These are phyloP conservation scores for Zarea fungicola DNA, from an alignment of 2,329 filamentous ascomycete species.

Conservation along the genomic window DNA sequence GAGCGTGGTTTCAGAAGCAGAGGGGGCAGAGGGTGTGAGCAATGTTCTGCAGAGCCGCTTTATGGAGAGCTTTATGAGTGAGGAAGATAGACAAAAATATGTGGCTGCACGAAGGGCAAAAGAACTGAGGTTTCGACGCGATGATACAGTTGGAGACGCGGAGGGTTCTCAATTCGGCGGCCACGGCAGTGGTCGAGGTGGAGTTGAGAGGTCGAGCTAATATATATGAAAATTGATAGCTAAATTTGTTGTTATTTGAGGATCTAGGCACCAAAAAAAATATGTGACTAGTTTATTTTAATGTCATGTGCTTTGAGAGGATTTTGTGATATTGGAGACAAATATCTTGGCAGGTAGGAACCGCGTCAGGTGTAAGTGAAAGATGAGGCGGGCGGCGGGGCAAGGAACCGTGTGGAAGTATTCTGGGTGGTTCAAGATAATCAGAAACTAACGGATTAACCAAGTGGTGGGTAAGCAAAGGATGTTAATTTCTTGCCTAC, in stretches of 20 bases:
- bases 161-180: neutral
- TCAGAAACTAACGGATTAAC: too few species aligned
- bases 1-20: slow-evolving; percentile 55
- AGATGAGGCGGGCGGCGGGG: neutral
- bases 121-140: neutral
- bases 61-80: slow-evolving; percentile 72
- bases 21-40: slow-evolving; percentile 44
- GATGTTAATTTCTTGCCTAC: too few species aligned
- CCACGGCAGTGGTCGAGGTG: neutral
- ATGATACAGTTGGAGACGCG: neutral
- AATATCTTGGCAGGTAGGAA: slow-evolving; percentile 3
- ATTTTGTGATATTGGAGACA: slow-evolving; percentile 6
- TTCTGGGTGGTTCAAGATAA: too few species aligned
- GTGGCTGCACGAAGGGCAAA: slow-evolving; percentile 57
- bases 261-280: neutral
- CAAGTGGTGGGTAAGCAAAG: too few species aligned
- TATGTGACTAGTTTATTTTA: neutral
- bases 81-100: slow-evolving; percentile 71
- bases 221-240: neutral
- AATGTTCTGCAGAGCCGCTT: slow-evolving; percentile 58
- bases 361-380: slow-evolving; percentile 4
- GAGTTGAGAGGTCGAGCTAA: neutral
- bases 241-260: neutral
- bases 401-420: neutral
- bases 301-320: slow-evolving; percentile 1